A percentile compares a stretch with the other conserved stretches of the same genome.
phyloP scores from a whole-genome alignment of 169 alveolate genomes.

The Babesia sp. region DNA sequence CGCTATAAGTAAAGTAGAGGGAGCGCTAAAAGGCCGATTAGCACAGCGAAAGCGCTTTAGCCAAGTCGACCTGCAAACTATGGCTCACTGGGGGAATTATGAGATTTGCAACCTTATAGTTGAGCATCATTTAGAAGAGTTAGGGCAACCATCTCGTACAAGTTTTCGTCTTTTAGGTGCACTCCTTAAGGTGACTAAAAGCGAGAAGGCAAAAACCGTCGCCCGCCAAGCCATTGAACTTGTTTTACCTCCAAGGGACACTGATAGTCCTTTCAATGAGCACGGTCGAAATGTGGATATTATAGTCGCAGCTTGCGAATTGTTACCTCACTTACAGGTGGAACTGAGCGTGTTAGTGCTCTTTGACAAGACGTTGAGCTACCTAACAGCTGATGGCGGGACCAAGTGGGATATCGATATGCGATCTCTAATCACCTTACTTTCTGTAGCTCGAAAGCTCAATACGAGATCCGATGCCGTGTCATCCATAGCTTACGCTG shows the following conservation, averaged over 20 bases:
- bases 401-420: background rate
- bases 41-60: constrained; percentile 1
- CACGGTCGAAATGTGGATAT: background rate
- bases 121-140: background rate
- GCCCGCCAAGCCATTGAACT: constrained; percentile 1
- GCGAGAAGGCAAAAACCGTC: background rate
- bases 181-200: background rate
- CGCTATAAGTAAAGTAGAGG: background rate
- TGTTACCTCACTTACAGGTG: constrained; percentile 17
- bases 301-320: constrained; percentile 12
- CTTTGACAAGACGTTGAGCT: background rate
- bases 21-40: constrained; percentile 3
- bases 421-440: background rate
- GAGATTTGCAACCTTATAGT: background rate
- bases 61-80: constrained; percentile 21
- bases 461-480: background rate
- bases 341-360: background rate
- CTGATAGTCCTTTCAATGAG: background rate
- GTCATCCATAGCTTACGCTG: background rate
- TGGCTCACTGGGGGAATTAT: constrained; percentile 16
- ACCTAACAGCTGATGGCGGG: background rate
- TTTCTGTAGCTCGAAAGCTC: constrained; percentile 28
- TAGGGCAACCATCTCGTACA: background rate
- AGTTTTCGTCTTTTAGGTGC: background rate
- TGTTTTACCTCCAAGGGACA: background rate